Conservation (phyloP, 257 asterid genomes). For the Lithospermum erythrorhizon region DNA sequence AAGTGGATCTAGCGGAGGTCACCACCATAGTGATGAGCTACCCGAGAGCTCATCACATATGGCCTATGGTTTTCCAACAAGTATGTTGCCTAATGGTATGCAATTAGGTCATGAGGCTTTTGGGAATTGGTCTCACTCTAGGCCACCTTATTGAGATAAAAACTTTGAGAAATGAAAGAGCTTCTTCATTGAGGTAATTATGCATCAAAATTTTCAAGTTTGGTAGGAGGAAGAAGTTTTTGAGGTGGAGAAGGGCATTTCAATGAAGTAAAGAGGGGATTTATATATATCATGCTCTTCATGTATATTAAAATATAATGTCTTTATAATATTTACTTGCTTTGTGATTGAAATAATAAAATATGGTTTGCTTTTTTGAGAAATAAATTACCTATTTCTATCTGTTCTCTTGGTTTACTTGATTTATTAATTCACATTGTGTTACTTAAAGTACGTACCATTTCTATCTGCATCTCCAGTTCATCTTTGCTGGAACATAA, state of each 20-base stretch:
- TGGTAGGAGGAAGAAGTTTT: background rate
- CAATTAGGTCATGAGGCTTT: constrained; percentile 35
- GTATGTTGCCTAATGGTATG: constrained; percentile 25
- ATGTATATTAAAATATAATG: background rate
- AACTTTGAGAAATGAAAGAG: background rate
- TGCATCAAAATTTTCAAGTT: too few relatives aligned
- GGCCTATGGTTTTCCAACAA: constrained; percentile 31
- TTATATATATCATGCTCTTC: background rate
- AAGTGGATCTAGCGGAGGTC: constrained; percentile 10
- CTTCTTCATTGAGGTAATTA: background rate
- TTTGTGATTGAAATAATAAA: background rate
- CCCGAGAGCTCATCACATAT: constrained; percentile 25
- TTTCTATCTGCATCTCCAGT: background rate
- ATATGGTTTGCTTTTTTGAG: constrained; percentile 1
- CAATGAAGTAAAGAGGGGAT: background rate
- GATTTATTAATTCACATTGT: background rate
- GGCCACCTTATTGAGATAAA: constrained; percentile 25
- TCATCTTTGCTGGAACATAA: background rate
- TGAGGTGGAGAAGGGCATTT: background rate
- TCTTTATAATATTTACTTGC: background rate
- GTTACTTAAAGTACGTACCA: background rate
- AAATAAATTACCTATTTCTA: background rate
- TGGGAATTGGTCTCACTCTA: constrained; percentile 29
- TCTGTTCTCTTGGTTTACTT: background rate
- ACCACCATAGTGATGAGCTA: constrained; percentile 18